These are phyloP conservation scores for Oryza officinalis DNA, from an alignment of 176 grass and related monocot genomes.

Conservation along the genomic window DNA sequence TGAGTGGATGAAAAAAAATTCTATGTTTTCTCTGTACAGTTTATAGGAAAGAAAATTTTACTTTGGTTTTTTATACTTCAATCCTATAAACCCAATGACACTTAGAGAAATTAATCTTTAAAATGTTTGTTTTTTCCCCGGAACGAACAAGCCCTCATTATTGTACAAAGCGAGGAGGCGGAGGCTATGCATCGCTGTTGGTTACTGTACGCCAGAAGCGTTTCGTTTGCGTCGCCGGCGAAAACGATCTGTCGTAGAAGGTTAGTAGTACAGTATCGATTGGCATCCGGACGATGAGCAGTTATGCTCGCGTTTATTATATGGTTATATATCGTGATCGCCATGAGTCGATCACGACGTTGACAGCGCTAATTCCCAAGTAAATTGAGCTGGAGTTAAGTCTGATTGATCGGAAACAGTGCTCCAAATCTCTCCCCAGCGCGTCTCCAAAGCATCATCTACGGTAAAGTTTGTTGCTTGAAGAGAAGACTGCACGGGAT, in stretches of 20 bases:
- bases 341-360: not conserved
- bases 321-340: not conserved
- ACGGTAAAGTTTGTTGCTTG: not conserved
- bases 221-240: not conserved
- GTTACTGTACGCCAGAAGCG: not conserved
- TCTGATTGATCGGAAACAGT: not conserved
- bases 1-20: too few relatives aligned
- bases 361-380: not conserved
- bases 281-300: not conserved
- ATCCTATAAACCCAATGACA: too few relatives aligned
- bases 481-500: too few relatives aligned
- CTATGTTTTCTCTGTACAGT: too few relatives aligned
- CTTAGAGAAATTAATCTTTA: too few relatives aligned
- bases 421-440: not conserved
- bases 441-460: not conserved
- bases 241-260: not conserved
- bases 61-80: too few relatives aligned
- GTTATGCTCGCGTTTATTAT: not conserved
- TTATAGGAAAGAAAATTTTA: too few relatives aligned
- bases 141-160: too few relatives aligned
- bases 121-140: too few relatives aligned
- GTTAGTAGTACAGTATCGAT: not conserved
- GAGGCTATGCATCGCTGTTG: not conserved
- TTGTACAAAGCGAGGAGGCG: not conserved
- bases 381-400: not conserved